Percentiles rank a stretch among this genome's conserved stretches.
These are phyloP conservation scores for Kazachstania africana DNA, from an alignment of 805 yeast species.

Conservation along the genomic window DNA sequence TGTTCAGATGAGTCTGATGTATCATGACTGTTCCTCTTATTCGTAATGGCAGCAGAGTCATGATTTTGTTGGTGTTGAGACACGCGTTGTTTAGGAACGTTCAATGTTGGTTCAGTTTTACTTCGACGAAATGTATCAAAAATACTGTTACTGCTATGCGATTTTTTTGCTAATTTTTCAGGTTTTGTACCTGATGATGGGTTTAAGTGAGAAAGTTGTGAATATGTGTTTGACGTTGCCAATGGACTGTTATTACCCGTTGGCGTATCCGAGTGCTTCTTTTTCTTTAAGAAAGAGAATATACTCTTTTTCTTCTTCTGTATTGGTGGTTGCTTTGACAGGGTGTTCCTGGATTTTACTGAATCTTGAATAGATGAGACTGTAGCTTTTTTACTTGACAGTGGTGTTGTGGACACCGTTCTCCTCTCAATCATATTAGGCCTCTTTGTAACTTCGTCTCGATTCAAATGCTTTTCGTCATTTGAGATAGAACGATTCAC, in stretches of 20 bases:
- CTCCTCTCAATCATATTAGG: too few species aligned
- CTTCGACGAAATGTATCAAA: slow-evolving; percentile 13
- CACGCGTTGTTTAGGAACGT: not conserved
- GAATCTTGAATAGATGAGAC: too few species aligned
- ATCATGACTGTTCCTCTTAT: too few species aligned
- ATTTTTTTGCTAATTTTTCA: slow-evolving; percentile 15
- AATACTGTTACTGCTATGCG: slow-evolving; percentile 21
- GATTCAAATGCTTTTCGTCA: too few species aligned
- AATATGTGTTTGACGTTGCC: slow-evolving; percentile 3
- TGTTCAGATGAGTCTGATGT: too few species aligned
- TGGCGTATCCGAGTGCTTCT: not conserved
- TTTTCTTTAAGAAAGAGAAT: slow-evolving; percentile 22
- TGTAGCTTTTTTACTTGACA: too few species aligned
- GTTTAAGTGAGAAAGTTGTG: not conserved
- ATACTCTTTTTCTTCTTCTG: slow-evolving; percentile 16
- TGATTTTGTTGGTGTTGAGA: too few species aligned
- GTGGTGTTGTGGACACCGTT: too few species aligned
- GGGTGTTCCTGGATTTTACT: slow-evolving; percentile 1
- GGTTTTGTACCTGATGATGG: slow-evolving; percentile 6
- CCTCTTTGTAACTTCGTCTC: too few species aligned
- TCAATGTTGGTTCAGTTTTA: not conserved
- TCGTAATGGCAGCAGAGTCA: too few species aligned
- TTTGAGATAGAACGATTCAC: too few species aligned
- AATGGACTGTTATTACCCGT: slow-evolving; percentile 3
- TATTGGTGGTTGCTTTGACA: not conserved